Evolutionary conservation across 2,329 filamentous ascomycete genomes (phyloP).

Genomic region (Sclerotinia nivalis): DNA sequence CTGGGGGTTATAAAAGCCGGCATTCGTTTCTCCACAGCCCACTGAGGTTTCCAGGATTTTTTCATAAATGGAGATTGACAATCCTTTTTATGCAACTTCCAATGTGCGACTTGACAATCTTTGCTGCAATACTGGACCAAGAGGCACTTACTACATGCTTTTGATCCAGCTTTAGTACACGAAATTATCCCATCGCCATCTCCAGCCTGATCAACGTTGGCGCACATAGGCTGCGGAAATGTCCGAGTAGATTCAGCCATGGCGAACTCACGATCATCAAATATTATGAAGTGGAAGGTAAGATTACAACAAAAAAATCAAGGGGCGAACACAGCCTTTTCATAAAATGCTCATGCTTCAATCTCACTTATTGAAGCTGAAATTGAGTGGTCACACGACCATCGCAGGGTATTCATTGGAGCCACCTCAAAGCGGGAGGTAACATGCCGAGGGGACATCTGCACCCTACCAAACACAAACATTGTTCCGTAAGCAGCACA

Average conservation of each 20-base stretch:
- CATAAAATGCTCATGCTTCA: background rate
- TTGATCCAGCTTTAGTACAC: background rate
- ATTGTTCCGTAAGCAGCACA: background rate
- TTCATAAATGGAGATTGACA: slow-evolving; percentile 19
- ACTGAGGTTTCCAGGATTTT: slow-evolving; percentile 13
- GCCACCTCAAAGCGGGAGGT: background rate
- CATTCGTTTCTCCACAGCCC: slow-evolving; percentile 3
- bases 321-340: no score
- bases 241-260: background rate
- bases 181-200: background rate
- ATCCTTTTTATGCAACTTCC: slow-evolving; percentile 14
- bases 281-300: background rate
- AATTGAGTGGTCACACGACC: background rate
- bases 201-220: background rate
- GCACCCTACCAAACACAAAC: background rate
- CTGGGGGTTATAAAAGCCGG: slow-evolving; percentile 31
- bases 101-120: slow-evolving; percentile 41
- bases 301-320: background rate
- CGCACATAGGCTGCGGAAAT: background rate
- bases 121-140: slow-evolving; percentile 29
- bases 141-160: slow-evolving; percentile 14
- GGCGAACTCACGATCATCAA: background rate
- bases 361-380: no score
- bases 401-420: slow-evolving; percentile 15
- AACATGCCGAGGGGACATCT: background rate